These are phyloP conservation scores for Diaporthe sp. DNA, from an alignment of 2,329 filamentous ascomycete genomes.

Conservation along the genomic window DNA sequence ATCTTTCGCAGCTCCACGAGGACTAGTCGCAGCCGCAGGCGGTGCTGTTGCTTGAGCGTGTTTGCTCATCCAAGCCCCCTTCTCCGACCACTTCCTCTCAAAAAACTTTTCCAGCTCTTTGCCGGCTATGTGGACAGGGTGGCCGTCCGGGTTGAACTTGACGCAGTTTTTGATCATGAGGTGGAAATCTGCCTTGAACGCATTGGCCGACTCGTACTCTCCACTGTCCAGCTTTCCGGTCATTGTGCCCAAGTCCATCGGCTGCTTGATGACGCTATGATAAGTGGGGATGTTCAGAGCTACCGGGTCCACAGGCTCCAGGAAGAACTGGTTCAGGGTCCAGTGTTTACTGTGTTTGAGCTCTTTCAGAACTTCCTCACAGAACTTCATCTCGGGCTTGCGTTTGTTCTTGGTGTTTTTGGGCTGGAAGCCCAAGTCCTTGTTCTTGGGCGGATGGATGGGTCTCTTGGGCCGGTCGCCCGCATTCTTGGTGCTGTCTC, in stretches of 20 bases:
- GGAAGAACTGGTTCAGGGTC: conserved; percentile 79
- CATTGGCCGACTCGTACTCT: conserved; percentile 84
- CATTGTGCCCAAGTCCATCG: conserved; percentile 94
- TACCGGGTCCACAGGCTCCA: conserved; percentile 90
- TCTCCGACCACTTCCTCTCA: conserved; percentile 81
- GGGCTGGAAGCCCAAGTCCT: conserved; percentile 89
- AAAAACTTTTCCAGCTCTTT: conserved; percentile 82
- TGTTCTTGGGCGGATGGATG: conserved; percentile 90
- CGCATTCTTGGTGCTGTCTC: conserved; percentile 84
- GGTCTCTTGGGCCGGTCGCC: conserved; percentile 90
- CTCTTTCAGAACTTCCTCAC: conserved; percentile 84
- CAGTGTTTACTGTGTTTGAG: conserved; percentile 81
- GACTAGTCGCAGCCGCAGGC: conserved; percentile 68
- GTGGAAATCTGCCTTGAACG: conserved; percentile 86
- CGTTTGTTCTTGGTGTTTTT: conserved; percentile 94
- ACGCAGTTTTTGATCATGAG: conserved; percentile 92
- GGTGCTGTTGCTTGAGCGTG: conserved; percentile 67
- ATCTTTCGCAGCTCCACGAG: conserved; percentile 77
- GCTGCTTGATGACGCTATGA: conserved; percentile 93
- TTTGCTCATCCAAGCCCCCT: conserved; percentile 84
- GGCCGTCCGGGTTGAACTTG: conserved; percentile 85
- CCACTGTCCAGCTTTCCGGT: conserved; percentile 81
- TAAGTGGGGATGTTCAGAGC: conserved; percentile 95
- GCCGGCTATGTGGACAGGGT: conserved; percentile 80
- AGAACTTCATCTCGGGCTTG: conserved; percentile 91